Base-by-base conservation (phyloP, 176 grass and related monocot species). In the Oryza coarctata region DNA sequence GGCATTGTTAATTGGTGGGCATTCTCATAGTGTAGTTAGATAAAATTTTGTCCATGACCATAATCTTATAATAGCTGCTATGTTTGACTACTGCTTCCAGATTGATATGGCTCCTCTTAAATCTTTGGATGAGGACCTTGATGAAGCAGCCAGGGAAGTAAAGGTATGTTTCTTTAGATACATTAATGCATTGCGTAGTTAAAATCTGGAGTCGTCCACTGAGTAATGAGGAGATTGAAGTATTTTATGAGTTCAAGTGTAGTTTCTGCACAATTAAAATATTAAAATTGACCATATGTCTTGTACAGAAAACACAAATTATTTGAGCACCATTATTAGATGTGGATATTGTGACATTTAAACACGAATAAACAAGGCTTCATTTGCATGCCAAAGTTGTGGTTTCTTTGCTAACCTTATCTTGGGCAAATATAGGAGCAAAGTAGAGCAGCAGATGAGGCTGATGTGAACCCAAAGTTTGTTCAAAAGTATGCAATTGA, bases 91-190 rank as follows among this genome's bases (percentile, higher is more conserved):
- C 60, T 77, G 40, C 65, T 45, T 77, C 25, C 73, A 98, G 95
- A 87, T 89, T 94, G 84, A 87, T 65, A 84, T 91, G 80, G 33
- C 79, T 23, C 95, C 96, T 68, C 90, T 87, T 69, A 98, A 86
- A 90, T 94, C 96, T 41, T 81, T 98, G 82, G 96, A 95, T 74
- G 93, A 95, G 45, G 96, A 93, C 60, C 96, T 98, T 69, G 84
- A 94, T n/a, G 93, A 91, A 75, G 96, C 88, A 77, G 92, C 93
- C 49, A 79, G 65, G 67, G 90, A 95, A 88, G 93, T 93, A 52
- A 87, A 89, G 86, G 95, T 98, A 70, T 86, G 86, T 33, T 80
- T 89, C 47, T n/a, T 44, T 36, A 71, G 5, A 30, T 62, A 36
- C 57, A 61, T 47, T 29, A 17, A 0, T 64, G 44, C 30, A 10